Base-by-base conservation (phyloP, 257 asterid genomes). In the Linderniella brevidens region DNA sequence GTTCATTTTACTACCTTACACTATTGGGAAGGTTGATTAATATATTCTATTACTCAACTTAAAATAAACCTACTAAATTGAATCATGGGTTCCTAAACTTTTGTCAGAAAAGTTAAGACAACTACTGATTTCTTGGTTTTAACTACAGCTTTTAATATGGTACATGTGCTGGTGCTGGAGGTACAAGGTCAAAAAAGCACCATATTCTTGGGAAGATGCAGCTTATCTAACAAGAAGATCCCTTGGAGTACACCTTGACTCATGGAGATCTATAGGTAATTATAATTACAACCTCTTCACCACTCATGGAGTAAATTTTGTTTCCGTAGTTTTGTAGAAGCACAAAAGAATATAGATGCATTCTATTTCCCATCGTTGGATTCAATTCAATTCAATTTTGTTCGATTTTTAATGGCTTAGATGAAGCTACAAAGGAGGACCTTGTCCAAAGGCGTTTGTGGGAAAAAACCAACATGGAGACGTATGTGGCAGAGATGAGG, bases 161-260 rank as follows among this genome's bases (percentile, higher is more conserved):
- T 64, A 77, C 49, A 78, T 67, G 47, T 58, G 68, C 55, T 86
- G 97, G 97, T 71, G 68, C 50, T 86, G 93, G 97, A 70, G 82
- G 65, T 86, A 82, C 73, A 69, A 77, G 67, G 77, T 86, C 66
- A 82, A 71, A 68, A 65, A 42, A 29, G 70, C 82, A 59, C 78
- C 87, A 41, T 86, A 77, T 63, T 75, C 97, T 16, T 67, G 77
- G 87, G 77, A 75, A 66, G 97, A 86, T 73, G 94, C 94, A 19
- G 69, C 94, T 51, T 70, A 79, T 65, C 64, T 86, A 52, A 86
- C 97, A 14, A 73, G 69, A 69, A 58, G 77, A 58, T 68, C 97
- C 49, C 74, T 82, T 43, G 74, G 93, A 41, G 59, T 60, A 44
- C 69, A 85, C 61, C 37, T 41, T 59, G 85, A 79, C 48, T 75